These are phyloP conservation scores for Chrysanthemum seticuspe DNA, from an alignment of 129 eudicot species.

Conservation along the genomic window DNA sequence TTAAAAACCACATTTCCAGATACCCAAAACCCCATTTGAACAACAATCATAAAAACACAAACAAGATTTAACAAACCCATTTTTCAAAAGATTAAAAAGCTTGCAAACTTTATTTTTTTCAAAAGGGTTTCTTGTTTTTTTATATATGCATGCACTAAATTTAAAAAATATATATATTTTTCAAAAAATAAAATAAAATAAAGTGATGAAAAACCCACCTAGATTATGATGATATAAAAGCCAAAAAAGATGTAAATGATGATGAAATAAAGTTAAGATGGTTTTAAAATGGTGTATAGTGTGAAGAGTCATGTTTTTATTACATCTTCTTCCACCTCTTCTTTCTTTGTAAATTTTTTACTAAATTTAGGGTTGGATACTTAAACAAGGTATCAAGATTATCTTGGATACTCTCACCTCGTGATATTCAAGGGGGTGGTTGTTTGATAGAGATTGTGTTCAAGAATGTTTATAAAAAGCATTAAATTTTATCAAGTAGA, in stretches of 20 bases:
- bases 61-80: constrained; percentile 29
- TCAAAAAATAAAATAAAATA: too few species aligned
- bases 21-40: constrained; percentile 14
- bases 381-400: constrained; percentile 6
- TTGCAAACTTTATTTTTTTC: not conserved
- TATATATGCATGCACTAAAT: not conserved
- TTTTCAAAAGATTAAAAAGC: too few species aligned
- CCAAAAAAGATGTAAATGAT: constrained; percentile 26
- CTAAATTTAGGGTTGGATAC: constrained; percentile 27
- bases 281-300: not conserved
- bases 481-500: too few species aligned
- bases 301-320: not conserved
- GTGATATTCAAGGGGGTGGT: not conserved
- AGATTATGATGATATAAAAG: constrained; percentile 18
- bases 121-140: constrained; percentile 8
- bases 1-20: constrained; percentile 59
- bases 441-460: not conserved
- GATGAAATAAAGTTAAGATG: constrained; percentile 9
- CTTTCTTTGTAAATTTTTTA: constrained; percentile 20
- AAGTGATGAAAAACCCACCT: constrained; percentile 20
- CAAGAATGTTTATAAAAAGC: too few species aligned
- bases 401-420: constrained; percentile 3
- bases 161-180: not conserved
- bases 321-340: not conserved
- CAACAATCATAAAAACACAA: constrained; percentile 18